These are phyloP conservation scores for Termitomyces sp. DNA, from an alignment of 768 basidiomycete genomes.

Conservation along the genomic window DNA sequence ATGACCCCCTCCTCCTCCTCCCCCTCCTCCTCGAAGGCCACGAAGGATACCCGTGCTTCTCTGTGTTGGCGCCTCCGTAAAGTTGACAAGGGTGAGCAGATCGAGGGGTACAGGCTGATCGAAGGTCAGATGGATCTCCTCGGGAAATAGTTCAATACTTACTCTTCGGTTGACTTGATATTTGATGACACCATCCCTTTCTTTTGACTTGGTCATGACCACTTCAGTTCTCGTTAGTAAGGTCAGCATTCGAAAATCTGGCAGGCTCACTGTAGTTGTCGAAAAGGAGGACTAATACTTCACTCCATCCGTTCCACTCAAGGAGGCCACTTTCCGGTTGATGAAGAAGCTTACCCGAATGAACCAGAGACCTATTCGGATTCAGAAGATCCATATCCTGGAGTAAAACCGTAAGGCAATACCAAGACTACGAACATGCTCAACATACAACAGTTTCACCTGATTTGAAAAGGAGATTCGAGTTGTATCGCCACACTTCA, in stretches of 20 bases:
- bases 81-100: conserved; percentile 79
- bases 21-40: conserved; percentile 44
- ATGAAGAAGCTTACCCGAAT: conserved; percentile 77
- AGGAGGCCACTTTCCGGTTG: conserved; percentile 89
- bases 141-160: conserved; percentile 20
- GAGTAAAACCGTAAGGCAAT: neutral
- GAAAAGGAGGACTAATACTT: conserved; percentile 86
- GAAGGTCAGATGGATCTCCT: conserved; percentile 6
- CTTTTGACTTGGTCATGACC: conserved; percentile 84
- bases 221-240: conserved; percentile 43
- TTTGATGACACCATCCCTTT: conserved; percentile 69
- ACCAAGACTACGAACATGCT: neutral
- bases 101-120: conserved; percentile 89
- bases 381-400: conserved; percentile 91
- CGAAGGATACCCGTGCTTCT: conserved; percentile 71
- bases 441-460: conserved; percentile 63
- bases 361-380: conserved; percentile 77
- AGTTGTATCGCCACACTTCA: conserved; percentile 82
- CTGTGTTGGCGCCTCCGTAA: conserved; percentile 75
- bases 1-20: conserved; percentile 31
- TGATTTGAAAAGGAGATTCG: conserved; percentile 73
- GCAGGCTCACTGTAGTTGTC: conserved; percentile 82
- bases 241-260: neutral
- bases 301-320: conserved; percentile 87
- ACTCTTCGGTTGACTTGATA: conserved; percentile 82